Base-by-base conservation (phyloP, 192 early-diverging fungal genomes). In the Rhizophagus prolifer region DNA sequence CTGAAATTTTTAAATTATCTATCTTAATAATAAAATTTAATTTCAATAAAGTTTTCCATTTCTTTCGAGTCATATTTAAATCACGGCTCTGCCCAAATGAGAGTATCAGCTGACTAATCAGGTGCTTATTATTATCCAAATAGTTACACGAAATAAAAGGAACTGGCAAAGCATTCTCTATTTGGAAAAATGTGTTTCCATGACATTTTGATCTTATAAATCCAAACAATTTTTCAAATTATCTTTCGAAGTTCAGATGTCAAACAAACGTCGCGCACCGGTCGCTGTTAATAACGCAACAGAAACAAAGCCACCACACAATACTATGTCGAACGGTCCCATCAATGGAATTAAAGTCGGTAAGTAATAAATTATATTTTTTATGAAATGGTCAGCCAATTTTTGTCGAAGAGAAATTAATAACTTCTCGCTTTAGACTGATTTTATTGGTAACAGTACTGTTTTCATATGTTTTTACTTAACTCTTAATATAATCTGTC, bases 331-430 rank as follows among this genome's bases (percentile, higher is more conserved):
- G 31, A 34, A 73, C 58, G 58, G 58, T n/a, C 58, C 71, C 6
- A 31, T 59, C 31, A 73, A 73, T 38, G 71, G 71, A 73, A 54
- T 61, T 9, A 73, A 73, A 36, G 16, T 28, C 58, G 69, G 71
- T 73, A 36, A 38, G 30, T 67, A 34, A 44, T n/a, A 36, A 21
- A 23, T 9, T 38, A 36, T 36, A 34, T n/a, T 67, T 41, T 14
- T 65, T 65, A 31, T 25, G 21, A 36, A 64, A 30, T 64, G 13
- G 26, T 69, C n/a, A n/a, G 7, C 30, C 67, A 41, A 44, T 34
- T 46, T 23, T 38, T 14, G 44, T 58, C 23, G 8, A 19, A 71
- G 25, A 71, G 44, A 25, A 25, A 30, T 25, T 46, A 31, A 71
- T 30, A n/a, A 19, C 30, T 64, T 61, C 62, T 63, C 9, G 47